Percentiles rank a stretch among this genome's conserved stretches.
phyloP scores from a whole-genome alignment of 305 asterid species.

The Plantago lanceolata region DNA sequence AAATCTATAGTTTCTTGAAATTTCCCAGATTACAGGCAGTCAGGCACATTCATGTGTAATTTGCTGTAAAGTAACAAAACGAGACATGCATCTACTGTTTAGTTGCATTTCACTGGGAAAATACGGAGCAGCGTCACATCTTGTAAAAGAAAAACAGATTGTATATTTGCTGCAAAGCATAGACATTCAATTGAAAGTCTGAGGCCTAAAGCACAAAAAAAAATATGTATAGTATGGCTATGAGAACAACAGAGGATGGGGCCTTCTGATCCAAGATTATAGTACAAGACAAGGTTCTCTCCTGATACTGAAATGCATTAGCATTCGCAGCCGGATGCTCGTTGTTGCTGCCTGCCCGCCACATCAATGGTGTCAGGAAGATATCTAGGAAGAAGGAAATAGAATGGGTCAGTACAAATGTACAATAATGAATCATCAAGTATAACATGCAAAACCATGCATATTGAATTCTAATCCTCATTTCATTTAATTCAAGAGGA shows the following conservation, averaged over 20 bases:
- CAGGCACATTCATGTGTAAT: too few species aligned
- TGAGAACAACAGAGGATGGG: background rate
- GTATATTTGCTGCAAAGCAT: background rate
- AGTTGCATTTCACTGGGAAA: too few species aligned
- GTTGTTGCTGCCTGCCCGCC: constrained; percentile 37
- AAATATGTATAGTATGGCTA: background rate
- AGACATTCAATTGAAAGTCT: too few species aligned
- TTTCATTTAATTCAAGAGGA: background rate
- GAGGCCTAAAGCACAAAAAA: background rate
- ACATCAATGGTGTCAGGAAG: constrained; percentile 49
- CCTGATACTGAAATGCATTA: constrained; percentile 14
- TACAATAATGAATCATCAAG: too few species aligned
- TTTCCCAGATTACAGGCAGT: too few species aligned
- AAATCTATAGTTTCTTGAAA: too few species aligned
- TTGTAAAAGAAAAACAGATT: background rate
- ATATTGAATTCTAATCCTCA: background rate
- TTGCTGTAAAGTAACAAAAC: too few species aligned
- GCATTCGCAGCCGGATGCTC: constrained; percentile 50
- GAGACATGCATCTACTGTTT: too few species aligned
- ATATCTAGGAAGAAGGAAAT: constrained; percentile 26
- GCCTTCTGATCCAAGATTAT: background rate
- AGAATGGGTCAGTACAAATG: too few species aligned
- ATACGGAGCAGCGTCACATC: too few species aligned
- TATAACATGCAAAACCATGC: background rate
- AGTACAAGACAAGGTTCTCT: background rate